Evolutionary conservation across 2,329 filamentous ascomycete species (phyloP).

Genomic region (Diatrype stigma): DNA sequence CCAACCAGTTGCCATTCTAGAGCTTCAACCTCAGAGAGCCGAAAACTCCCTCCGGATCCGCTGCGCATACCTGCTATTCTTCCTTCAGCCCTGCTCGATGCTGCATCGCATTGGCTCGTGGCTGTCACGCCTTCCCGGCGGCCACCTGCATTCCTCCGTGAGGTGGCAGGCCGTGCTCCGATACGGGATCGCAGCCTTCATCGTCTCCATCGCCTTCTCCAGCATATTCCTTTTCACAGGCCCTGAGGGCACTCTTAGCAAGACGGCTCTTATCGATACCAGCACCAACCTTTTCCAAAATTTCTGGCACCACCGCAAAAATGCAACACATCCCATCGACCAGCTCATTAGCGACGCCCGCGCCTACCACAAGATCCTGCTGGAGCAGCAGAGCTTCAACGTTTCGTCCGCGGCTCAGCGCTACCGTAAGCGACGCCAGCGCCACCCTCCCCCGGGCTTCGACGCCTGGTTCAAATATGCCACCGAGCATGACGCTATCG

Average conservation of each 20-base stretch:
- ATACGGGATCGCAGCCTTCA: constrained; percentile 15
- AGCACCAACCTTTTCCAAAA: constrained; percentile 20
- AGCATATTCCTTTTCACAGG: constrained; percentile 18
- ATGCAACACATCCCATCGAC: constrained; percentile 44
- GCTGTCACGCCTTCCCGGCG: constrained; percentile 19
- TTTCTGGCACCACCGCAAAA: constrained; percentile 14
- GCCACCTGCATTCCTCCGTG: constrained; percentile 10
- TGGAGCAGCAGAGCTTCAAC: constrained; percentile 42
- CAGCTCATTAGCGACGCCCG: constrained; percentile 44
- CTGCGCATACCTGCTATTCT: too few species aligned
- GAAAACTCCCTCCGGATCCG: too few species aligned
- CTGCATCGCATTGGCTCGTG: constrained; percentile 9
- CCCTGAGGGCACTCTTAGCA: constrained; percentile 15
- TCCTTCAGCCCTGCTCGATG: constrained; percentile 7
- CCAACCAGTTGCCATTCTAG: background rate
- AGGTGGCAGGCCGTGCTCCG: constrained; percentile 17
- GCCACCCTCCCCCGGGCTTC: constrained; percentile 62
- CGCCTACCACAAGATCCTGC: constrained; percentile 34
- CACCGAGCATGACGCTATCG: constrained; percentile 44
- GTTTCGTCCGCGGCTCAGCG: constrained; percentile 49
- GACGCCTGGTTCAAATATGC: constrained; percentile 56
- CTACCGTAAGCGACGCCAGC: constrained; percentile 52
- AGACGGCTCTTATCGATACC: constrained; percentile 10
- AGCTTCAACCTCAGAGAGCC: too few species aligned
- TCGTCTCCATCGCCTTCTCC: constrained; percentile 18